Evolutionary conservation across 2,329 filamentous ascomycete species (phyloP), one percentile per base, ranked within the genome.

Genomic region (Pseudogymnoascus sp.): DNA sequence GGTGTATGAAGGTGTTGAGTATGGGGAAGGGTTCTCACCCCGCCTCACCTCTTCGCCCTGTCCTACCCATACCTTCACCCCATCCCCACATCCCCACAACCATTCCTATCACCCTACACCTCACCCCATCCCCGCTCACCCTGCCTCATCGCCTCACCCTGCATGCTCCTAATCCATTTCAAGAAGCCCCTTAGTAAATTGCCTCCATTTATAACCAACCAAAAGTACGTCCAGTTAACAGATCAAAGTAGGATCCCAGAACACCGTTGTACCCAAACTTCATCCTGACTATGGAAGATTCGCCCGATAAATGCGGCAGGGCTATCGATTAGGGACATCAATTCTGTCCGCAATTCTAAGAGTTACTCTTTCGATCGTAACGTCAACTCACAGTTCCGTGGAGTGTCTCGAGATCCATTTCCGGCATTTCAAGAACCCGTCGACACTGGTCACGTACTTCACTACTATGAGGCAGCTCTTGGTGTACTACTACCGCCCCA

Each of bases 381-480:
- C n/a, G 8, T 16, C 37, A 61, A 19, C 37, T 61, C 59, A 26
- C 22, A 16, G 31, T 41, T 61, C 28, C 24, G 59, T 41, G 24
- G 16, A 37, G 4, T 61, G 24, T 61, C 16, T 19, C 59, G 59
- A 61, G 24, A 26, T 37, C 16, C 37, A n/a, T n/a, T 67, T 68
- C 37, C 10, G 37, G 33, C 62, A 63, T 50, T 65, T 64, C 5
- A 66, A 65, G 41, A 65, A 64, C 35, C 14, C 41, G 2, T 65
- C 26, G 2, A 68, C 50, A 0, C 50, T 68, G 0, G 41, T 63
- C 12, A 66, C 22, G 2, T 65, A 68, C 59, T 66, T 66, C 24
- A 62, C 33, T n/a, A 64, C 26, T 7, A 62, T 61, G 19, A 67
- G 65, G 60, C 43, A 67, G 61, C 53, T 67, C 11, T 12, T 67